Evolutionary conservation across 805 yeast genomes (phyloP).

Genomic region (Yamadazyma akitaensis): DNA sequence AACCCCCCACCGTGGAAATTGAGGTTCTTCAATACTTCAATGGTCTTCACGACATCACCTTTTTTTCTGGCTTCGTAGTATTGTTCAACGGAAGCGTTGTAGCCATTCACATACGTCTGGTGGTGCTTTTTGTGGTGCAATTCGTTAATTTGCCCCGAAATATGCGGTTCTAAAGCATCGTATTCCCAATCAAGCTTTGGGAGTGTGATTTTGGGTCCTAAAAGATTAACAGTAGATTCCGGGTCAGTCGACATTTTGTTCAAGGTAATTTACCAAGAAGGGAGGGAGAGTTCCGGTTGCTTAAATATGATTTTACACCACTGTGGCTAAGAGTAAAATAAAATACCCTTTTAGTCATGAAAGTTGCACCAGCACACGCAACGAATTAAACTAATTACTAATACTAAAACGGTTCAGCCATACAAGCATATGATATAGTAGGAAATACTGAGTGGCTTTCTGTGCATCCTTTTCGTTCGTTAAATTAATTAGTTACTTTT

Average conservation of each 20-base stretch:
- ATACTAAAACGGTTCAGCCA: no score
- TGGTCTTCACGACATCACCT: conserved; percentile 30
- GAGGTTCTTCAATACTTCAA: conserved; percentile 43
- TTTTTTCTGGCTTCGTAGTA: conserved; percentile 16
- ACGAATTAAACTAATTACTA: not conserved
- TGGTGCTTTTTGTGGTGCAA: conserved; percentile 50
- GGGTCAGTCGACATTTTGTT: not conserved
- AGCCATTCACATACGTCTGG: conserved; percentile 47
- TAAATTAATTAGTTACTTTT: not conserved
- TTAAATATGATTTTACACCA: not conserved
- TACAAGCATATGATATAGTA: no score
- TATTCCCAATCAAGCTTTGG: conserved; percentile 47
- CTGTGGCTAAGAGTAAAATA: conserved; percentile 1
- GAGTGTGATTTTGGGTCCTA: conserved; percentile 29
- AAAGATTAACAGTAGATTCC: conserved; percentile 13
- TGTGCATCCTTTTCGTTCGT: not conserved
- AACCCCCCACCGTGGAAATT: conserved; percentile 53
- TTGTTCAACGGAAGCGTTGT: conserved; percentile 43
- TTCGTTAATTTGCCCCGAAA: conserved; percentile 45
- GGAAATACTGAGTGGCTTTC: not conserved
- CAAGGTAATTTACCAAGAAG: not conserved
- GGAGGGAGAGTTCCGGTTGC: not conserved
- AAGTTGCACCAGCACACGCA: not conserved
- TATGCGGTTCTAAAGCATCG: conserved; percentile 48
- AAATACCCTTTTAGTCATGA: conserved; percentile 2